Base-by-base conservation (phyloP, 805 yeast genomes). In the Cyberlindnera misumaiensis region DNA sequence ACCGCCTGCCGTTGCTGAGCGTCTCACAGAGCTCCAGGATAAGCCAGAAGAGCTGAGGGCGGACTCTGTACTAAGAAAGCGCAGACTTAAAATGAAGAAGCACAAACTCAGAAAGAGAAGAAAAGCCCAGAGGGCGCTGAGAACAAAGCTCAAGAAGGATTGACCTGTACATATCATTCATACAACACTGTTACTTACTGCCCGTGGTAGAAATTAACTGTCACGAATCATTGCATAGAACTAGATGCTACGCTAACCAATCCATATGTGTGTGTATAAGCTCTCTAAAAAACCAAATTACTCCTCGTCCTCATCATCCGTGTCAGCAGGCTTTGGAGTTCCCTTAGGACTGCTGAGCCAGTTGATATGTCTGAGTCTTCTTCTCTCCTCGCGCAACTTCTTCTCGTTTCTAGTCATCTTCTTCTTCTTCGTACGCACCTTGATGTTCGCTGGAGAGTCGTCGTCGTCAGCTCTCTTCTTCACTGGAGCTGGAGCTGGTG, bases 331-430 rank as follows among this genome's bases (percentile, higher is more conserved):
- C 60, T 83, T 84, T 51, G 97, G 97, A 15, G 98, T 93, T 25
- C 98, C 98, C 78, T 93, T 93, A 49, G 98, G 96, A 53, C 94
- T 77, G 51, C 80, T 81, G 59, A 90, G 73, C 98, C 98, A 90
- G 53, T 85, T 96, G 39, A 90, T 71, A 62, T 90, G 84, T 65
- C 97, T 80, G 62, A 87, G 67, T 65, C 98, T 81, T 69, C 97
- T 83, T 70, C 97, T 81, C 62, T 84, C 94, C 28, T 82, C 94
- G 65, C 89, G 88, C 33, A 71, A 67, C 68, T 90, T 90, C 80
- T 86, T 80, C 56, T 90, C 97, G 59, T 90, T 90, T 76, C 98
- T 81, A 22, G 97, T 93, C 78, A 93, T 68, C 78, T 88, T 89
- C 90, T 85, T 93, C 85, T 88, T 89, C 75, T 86, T 82, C 58